These are phyloP conservation scores for Backusella circina DNA, from an alignment of 192 early-diverging fungal species.

Conservation along the genomic window DNA sequence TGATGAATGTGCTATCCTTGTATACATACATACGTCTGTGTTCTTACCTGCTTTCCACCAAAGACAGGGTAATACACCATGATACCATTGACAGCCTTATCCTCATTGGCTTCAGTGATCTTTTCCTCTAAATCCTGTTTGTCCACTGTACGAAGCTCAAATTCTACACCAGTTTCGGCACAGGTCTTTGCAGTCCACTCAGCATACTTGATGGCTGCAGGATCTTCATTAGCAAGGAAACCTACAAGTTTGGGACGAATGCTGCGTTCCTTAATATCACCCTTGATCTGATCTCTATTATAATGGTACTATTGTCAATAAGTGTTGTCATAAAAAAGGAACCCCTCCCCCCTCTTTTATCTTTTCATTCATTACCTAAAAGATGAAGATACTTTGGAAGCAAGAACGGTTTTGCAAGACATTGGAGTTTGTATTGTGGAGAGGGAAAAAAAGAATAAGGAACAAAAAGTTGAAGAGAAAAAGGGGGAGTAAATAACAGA, in stretches of 20 bases:
- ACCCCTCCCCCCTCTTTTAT: too few relatives aligned
- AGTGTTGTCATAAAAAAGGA: neutral
- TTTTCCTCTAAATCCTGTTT: conserved; percentile 81
- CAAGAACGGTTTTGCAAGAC: conserved; percentile 59
- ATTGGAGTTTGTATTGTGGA: neutral
- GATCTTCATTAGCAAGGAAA: conserved; percentile 95
- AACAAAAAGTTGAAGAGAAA: neutral
- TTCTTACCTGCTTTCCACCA: conserved; percentile 76
- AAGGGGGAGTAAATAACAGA: neutral
- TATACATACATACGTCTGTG: neutral
- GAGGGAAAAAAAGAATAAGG: neutral
- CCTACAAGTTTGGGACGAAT: conserved; percentile 79
- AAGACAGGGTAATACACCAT: conserved; percentile 99
- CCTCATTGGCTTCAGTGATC: conserved; percentile 88
- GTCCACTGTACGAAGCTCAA: conserved; percentile 83
- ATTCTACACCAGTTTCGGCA: conserved; percentile 82
- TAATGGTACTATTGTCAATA: neutral
- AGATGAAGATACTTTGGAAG: conserved; percentile 56
- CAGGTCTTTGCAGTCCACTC: conserved; percentile 95
- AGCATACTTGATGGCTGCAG: conserved; percentile 89
- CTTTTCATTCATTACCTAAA: conserved; percentile 48
- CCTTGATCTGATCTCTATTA: conserved; percentile 52
- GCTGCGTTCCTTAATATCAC: conserved; percentile 58
- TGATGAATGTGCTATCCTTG: neutral
- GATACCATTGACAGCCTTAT: conserved; percentile 84